Evolutionary conservation across 2,329 filamentous ascomycete species (phyloP), one percentile per base, ranked within the genome.

Genomic region (Venturiaceae sp.): DNA sequence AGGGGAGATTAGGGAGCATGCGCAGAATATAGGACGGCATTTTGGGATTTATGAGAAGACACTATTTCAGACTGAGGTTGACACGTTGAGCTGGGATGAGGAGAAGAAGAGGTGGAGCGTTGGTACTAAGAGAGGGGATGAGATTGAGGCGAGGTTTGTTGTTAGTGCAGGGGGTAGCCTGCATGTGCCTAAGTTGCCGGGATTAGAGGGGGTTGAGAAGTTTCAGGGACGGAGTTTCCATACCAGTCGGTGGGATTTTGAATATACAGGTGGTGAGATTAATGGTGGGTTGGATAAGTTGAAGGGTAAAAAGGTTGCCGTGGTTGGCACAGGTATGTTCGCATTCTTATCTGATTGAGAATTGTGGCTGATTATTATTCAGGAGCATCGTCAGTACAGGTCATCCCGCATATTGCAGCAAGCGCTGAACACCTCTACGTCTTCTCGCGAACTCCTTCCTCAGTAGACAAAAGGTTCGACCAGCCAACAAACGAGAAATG

Each of bases 71-170:
- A 74, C 80, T 0, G 69, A 71, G 33, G 69, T 75, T 3, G 65
- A 72, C 7, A 67, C 67, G 2, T 63, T 76, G 57, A 67, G 63
- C 14, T 83, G 80, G 80, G 71, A 81, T 59, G 76, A 78, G 0
- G 66, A 63, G 0, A 64, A 60, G 21, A 63, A 65, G 19, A 33
- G 60, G 14, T 77, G 73, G 72, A 52, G 61, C 39, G 60, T 72
- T 53, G 62, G 65, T 8, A 65, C 63, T 9, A 58, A 63, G 30
- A 62, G 59, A 8, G 39, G 60, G 13, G 63, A 68, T 55, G 58
- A 52, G 1, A 60, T 77, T 56, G 65, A 61, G 32, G 69, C 72
- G 1, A 66, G 70, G 11, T 79, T 74, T 63, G 67, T 76, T 3
- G 66, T 74, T 14, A 65, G 68, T 8, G 72, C 72, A 3, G 67